These are phyloP conservation scores for Penicillium chermesinum DNA, from an alignment of 495 filamentous ascomycete genomes.

Conservation along the genomic window DNA sequence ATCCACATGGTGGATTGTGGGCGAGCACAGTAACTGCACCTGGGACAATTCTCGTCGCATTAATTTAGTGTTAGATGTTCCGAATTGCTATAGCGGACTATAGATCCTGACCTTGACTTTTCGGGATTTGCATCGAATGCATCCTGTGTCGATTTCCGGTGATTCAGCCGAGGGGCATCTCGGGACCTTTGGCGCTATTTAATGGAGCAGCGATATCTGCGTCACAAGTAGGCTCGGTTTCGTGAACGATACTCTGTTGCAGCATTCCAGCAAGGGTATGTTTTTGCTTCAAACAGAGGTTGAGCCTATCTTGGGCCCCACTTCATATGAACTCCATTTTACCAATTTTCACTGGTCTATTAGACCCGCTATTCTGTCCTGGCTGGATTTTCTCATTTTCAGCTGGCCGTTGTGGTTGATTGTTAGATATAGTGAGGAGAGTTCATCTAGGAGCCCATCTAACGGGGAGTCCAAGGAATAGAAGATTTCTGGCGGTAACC, in stretches of 20 bases:
- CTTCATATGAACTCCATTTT: background rate
- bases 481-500: too few relatives aligned
- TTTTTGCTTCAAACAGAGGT: background rate
- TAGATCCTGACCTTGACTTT: conserved; percentile 35
- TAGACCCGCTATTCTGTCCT: too few relatives aligned
- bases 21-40: conserved; percentile 20
- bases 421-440: background rate
- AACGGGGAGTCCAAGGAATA: too few relatives aligned
- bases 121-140: conserved; percentile 43
- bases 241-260: conserved; percentile 2
- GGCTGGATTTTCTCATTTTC: too few relatives aligned
- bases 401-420: background rate
- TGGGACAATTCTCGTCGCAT: conserved; percentile 17
- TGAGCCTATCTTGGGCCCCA: conserved; percentile 8
- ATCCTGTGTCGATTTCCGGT: conserved; percentile 44
- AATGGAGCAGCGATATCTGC: background rate
- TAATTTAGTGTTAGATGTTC: background rate
- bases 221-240: conserved; percentile 7
- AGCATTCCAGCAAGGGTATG: background rate
- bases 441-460: too few relatives aligned
- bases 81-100: background rate
- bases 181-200: too few relatives aligned
- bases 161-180: conserved; percentile 22
- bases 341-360: too few relatives aligned
- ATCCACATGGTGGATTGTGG: conserved; percentile 15